phyloP scores from a whole-genome alignment of 768 basidiomycete genomes.

The Leccinum obscurum region DNA sequence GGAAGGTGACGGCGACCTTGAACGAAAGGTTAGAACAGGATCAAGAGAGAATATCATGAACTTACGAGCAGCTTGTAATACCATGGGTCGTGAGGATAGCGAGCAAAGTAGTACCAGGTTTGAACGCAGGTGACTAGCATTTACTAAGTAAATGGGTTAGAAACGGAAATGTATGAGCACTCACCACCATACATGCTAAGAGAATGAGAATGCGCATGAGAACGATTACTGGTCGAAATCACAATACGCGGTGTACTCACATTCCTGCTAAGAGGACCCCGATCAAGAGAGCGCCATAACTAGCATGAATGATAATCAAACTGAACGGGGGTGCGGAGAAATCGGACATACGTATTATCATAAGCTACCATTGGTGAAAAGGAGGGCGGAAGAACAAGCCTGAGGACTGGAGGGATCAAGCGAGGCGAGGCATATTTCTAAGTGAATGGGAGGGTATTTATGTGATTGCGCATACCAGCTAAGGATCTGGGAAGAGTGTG shows the following conservation, averaged over 20 bases:
- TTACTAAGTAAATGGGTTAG: neutral
- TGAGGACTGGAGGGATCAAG: neutral
- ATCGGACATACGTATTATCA: conserved; percentile 36
- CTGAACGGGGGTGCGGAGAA: neutral
- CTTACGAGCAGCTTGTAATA: conserved; percentile 47
- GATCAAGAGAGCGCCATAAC: conserved; percentile 52
- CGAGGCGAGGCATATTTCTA: neutral
- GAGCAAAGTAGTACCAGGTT: conserved; percentile 54
- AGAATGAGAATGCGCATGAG: conserved; percentile 5
- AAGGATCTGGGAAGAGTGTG: neutral
- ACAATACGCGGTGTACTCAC: conserved; percentile 36
- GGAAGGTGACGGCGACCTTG: conserved; percentile 51
- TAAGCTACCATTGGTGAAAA: conserved; percentile 15
- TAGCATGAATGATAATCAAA: conserved; percentile 18
- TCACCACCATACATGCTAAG: conserved; percentile 52
- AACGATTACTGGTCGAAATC: neutral
- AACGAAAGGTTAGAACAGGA: neutral
- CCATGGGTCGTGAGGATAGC: conserved; percentile 50
- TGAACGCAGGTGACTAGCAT: conserved; percentile 54
- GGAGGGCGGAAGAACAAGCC: neutral
- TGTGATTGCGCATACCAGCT: neutral
- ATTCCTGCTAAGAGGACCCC: conserved; percentile 48
- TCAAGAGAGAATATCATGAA: neutral
- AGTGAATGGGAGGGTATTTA: conserved; percentile 5
- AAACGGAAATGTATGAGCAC: conserved; percentile 3